Conservation (phyloP, 2,329 filamentous ascomycete genomes). For the Harringtonia aguacate region DNA sequence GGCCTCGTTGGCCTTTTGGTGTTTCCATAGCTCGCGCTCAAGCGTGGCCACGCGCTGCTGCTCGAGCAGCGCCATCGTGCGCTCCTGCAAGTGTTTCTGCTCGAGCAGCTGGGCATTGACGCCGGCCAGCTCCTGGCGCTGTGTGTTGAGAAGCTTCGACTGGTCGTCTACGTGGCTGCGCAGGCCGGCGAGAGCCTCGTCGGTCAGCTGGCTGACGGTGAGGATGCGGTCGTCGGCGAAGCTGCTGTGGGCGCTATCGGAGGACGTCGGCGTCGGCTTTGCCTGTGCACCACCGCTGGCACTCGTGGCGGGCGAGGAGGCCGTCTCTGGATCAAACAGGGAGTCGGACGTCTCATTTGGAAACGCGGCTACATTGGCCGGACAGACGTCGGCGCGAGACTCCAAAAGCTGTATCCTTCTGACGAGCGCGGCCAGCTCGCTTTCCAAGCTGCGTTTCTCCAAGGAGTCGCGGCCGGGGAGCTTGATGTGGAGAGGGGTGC, state of each 20-base stretch:
- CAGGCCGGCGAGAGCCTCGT: conserved; percentile 75
- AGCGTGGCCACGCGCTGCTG: conserved; percentile 79
- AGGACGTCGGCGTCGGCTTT: neutral
- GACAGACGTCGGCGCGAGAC: conserved; percentile 43
- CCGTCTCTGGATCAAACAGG: conserved; percentile 47
- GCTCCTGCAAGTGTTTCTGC: conserved; percentile 76
- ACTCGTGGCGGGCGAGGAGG: conserved; percentile 27
- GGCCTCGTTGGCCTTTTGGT: conserved; percentile 95
- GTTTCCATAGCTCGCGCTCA: conserved; percentile 90
- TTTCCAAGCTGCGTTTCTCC: conserved; percentile 70
- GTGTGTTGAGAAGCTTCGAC: conserved; percentile 80
- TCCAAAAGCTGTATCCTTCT: conserved; percentile 75
- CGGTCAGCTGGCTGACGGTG: conserved; percentile 50
- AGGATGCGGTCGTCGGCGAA: conserved; percentile 14
- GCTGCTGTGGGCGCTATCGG: conserved; percentile 14
- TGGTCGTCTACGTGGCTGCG: conserved; percentile 89
- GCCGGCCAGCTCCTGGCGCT: conserved; percentile 74
- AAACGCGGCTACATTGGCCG: conserved; percentile 41
- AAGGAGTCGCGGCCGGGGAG: conserved; percentile 68
- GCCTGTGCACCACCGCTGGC: conserved; percentile 4
- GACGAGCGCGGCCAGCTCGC: conserved; percentile 70
- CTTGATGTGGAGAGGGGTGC: conserved; percentile 38
- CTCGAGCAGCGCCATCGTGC: conserved; percentile 72
- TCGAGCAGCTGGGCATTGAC: conserved; percentile 78
- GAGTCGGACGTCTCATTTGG: conserved; percentile 65